Conservation (phyloP, 257 asterid species). For the Thymus mandschuricus region DNA sequence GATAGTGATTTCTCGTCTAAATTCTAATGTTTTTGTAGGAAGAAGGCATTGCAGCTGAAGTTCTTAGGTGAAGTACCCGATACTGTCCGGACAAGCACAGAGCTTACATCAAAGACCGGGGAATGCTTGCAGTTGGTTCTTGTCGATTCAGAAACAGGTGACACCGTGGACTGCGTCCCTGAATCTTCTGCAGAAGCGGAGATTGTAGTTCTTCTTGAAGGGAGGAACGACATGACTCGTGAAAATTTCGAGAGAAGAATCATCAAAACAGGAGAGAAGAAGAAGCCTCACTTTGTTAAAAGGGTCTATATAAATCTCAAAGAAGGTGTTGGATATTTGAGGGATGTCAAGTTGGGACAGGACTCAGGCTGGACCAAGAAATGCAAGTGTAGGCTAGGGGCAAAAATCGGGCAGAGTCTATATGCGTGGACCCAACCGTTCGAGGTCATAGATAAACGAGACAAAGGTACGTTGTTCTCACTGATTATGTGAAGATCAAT, state of each 20-base stretch:
- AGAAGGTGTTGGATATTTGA: slow-evolving; percentile 41
- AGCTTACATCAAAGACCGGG: slow-evolving; percentile 40
- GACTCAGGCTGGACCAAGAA: slow-evolving; percentile 38
- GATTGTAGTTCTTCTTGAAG: slow-evolving; percentile 47
- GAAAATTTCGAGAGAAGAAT: slow-evolving; percentile 42
- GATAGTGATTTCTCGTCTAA: neutral
- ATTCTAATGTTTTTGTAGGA: slow-evolving; percentile 35
- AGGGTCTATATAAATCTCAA: slow-evolving; percentile 29
- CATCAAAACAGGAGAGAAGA: slow-evolving; percentile 40
- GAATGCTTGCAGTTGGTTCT: slow-evolving; percentile 40
- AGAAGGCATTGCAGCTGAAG: slow-evolving; percentile 41
- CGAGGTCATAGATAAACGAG: slow-evolving; percentile 46
- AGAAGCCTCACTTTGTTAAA: slow-evolving; percentile 48
- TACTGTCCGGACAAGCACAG: slow-evolving; percentile 44
- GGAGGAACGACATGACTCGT: slow-evolving; percentile 27
- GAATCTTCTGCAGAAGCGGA: slow-evolving; percentile 52
- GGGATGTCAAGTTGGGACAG: slow-evolving; percentile 43
- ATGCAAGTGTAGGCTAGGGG: slow-evolving; percentile 54
- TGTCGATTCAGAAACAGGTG: slow-evolving; percentile 35
- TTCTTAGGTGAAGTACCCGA: slow-evolving; percentile 41
- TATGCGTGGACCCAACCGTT: slow-evolving; percentile 51
- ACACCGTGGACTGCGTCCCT: slow-evolving; percentile 35
- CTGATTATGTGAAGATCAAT: neutral
- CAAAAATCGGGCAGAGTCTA: slow-evolving; percentile 33
- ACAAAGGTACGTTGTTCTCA: slow-evolving; percentile 37